Conservation (phyloP, 371 early-diverging fungal genomes). For the Rhizomucor miehei region DNA sequence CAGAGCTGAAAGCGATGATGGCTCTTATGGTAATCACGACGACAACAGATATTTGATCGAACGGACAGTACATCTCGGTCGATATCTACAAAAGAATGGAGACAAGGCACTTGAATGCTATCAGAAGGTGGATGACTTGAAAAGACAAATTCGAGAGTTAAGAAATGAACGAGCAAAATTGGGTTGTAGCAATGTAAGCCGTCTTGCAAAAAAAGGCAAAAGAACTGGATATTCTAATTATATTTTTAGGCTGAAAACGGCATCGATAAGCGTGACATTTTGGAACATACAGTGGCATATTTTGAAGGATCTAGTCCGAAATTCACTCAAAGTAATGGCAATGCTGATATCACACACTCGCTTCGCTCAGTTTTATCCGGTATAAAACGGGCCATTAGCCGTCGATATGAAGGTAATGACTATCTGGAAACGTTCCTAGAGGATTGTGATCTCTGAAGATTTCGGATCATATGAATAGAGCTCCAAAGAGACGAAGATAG, state of each 20-base stretch:
- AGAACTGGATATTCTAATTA: background rate
- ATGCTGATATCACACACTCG: background rate
- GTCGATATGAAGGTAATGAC: slow-evolving; percentile 15
- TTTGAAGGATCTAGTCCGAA: slow-evolving; percentile 7
- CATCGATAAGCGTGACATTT: slow-evolving; percentile 16
- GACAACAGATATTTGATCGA: slow-evolving; percentile 13
- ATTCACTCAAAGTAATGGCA: background rate
- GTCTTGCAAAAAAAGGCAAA: slow-evolving; percentile 2
- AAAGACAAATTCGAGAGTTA: slow-evolving; percentile 13
- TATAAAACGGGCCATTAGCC: slow-evolving; percentile 8
- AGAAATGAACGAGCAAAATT: slow-evolving; percentile 9
- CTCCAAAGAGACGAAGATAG: slow-evolving; percentile 13
- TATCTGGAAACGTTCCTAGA: no score
- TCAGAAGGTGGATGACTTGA: slow-evolving; percentile 18
- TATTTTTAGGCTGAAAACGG: background rate
- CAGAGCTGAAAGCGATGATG: slow-evolving; percentile 2
- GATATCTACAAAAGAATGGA: slow-evolving; percentile 34
- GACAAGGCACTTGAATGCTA: slow-evolving; percentile 20
- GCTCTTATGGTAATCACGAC: background rate
- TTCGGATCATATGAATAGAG: slow-evolving; percentile 9
- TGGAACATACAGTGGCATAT: slow-evolving; percentile 17
- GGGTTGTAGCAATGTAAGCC: slow-evolving; percentile 4
- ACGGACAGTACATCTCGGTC: slow-evolving; percentile 36
- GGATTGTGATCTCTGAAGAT: no score
- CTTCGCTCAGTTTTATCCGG: slow-evolving; percentile 4